Evolutionary conservation across 176 grass and related monocot species (phyloP).

Genomic region (Poa pratensis): DNA sequence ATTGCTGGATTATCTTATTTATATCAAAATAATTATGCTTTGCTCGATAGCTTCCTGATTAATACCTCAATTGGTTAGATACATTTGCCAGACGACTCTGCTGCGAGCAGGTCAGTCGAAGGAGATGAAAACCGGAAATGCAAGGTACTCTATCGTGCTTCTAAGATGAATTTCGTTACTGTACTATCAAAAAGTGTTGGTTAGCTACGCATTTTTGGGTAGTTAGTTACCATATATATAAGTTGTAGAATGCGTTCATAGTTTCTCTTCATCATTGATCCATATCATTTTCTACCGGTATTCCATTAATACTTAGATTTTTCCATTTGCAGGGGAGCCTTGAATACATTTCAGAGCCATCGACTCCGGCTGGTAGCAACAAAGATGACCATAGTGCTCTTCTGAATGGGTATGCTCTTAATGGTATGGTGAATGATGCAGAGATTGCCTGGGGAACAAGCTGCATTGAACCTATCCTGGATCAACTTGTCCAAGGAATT

Average conservation of each 20-base stretch:
- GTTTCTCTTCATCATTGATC: slow-evolving; percentile 20
- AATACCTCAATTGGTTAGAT: slow-evolving; percentile 61
- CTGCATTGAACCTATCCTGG: slow-evolving; percentile 66
- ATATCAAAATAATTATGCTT: slow-evolving; percentile 23
- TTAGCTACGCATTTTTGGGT: slow-evolving; percentile 3
- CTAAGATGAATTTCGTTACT: slow-evolving; percentile 28
- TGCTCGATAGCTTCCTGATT: slow-evolving; percentile 32
- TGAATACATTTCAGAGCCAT: slow-evolving; percentile 69
- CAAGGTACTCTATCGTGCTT: slow-evolving; percentile 53
- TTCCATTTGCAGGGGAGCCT: slow-evolving; percentile 57
- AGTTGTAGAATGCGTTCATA: slow-evolving; percentile 19
- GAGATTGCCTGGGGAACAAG: slow-evolving; percentile 58
- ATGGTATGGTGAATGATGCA: slow-evolving; percentile 56
- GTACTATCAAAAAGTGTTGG: slow-evolving; percentile 12
- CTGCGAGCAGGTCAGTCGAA: slow-evolving; percentile 45
- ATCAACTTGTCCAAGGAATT: slow-evolving; percentile 68
- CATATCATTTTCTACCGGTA: slow-evolving; percentile 5
- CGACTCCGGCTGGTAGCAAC: slow-evolving; percentile 54
- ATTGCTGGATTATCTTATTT: slow-evolving; percentile 35
- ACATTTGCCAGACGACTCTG: slow-evolving; percentile 47
- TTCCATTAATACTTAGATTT: slow-evolving; percentile 19
- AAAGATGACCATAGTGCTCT: slow-evolving; percentile 53
- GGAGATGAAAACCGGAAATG: slow-evolving; percentile 56
- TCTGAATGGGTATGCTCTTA: slow-evolving; percentile 56
- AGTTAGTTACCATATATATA: slow-evolving; percentile 24